Percentiles rank a stretch among this genome's conserved stretches.
These are phyloP conservation scores for Purpureocillium lavendulum DNA, from an alignment of 2,329 filamentous ascomycete species.

Conservation along the genomic window DNA sequence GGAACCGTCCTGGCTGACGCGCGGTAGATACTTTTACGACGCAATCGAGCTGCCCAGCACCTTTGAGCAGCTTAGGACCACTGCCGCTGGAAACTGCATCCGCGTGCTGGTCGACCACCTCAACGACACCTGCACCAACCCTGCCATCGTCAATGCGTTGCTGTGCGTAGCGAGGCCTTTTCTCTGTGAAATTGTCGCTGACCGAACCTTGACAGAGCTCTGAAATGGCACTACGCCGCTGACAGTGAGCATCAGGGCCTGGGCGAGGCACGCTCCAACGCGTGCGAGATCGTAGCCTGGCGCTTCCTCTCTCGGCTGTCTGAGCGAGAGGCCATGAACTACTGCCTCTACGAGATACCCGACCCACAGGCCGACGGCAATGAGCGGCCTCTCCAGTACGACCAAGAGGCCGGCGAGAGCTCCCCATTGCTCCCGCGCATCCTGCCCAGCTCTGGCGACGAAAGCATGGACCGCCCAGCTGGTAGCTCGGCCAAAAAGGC, in stretches of 20 bases:
- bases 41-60: conserved; percentile 56
- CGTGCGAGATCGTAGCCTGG: conserved; percentile 77
- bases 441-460: conserved; percentile 14
- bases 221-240: conserved; percentile 66
- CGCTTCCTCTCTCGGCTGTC: conserved; percentile 64
- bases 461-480: conserved; percentile 13
- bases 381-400: conserved; percentile 5
- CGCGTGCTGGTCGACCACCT: conserved; percentile 56
- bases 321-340: conserved; percentile 66
- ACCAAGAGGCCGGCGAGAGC: conserved; percentile 38
- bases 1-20: conserved; percentile 2
- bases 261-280: conserved; percentile 59
- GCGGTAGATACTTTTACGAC: conserved; percentile 50
- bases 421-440: conserved; percentile 36
- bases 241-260: conserved; percentile 56
- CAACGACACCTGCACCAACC: conserved; percentile 54
- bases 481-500: conserved; percentile 37
- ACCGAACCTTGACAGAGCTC: conserved; percentile 39
- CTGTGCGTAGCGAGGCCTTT: conserved; percentile 42
- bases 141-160: conserved; percentile 62
- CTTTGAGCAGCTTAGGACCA: conserved; percentile 67
- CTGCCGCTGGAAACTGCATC: conserved; percentile 50
- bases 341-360: conserved; percentile 65
- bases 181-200: background rate
- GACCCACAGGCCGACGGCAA: conserved; percentile 19